These are phyloP conservation scores for Wickerhamiella lipophila DNA, from an alignment of 805 yeast genomes.

Conservation along the genomic window DNA sequence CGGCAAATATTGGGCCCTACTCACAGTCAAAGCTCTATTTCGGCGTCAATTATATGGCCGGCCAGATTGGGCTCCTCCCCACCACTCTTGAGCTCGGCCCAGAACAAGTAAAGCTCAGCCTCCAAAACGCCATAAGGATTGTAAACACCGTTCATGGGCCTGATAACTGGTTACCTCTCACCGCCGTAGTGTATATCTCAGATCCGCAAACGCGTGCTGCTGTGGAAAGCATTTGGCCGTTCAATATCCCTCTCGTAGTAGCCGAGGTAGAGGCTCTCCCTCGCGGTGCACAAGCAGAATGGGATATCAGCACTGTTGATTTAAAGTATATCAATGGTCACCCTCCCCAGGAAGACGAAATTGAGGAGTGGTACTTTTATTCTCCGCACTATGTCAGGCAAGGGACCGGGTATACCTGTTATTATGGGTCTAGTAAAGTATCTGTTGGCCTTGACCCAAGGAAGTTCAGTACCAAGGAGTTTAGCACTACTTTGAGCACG, in stretches of 20 bases:
- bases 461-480: too few species aligned
- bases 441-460: not conserved
- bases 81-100: conserved; percentile 42
- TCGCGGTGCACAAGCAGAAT: conserved; percentile 23
- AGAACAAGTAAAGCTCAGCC: conserved; percentile 40
- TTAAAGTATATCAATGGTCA: conserved; percentile 15
- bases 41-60: conserved; percentile 56
- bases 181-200: conserved; percentile 46
- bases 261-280: conserved; percentile 23
- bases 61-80: conserved; percentile 84
- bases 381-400: not conserved
- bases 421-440: not conserved
- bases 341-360: conserved; percentile 19
- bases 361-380: conserved; percentile 17
- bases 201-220: conserved; percentile 13
- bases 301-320: conserved; percentile 22
- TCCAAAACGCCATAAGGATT: conserved; percentile 63
- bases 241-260: conserved; percentile 15
- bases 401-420: conserved; percentile 13
- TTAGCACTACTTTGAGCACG: not conserved
- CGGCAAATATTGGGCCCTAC: conserved; percentile 95
- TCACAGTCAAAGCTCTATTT: conserved; percentile 61
- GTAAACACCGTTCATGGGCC: conserved; percentile 39
- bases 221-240: conserved; percentile 15
- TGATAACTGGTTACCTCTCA: conserved; percentile 29